Conservation (phyloP, 441 rosid genomes). For the Pelargonium myrrhifolium region DNA sequence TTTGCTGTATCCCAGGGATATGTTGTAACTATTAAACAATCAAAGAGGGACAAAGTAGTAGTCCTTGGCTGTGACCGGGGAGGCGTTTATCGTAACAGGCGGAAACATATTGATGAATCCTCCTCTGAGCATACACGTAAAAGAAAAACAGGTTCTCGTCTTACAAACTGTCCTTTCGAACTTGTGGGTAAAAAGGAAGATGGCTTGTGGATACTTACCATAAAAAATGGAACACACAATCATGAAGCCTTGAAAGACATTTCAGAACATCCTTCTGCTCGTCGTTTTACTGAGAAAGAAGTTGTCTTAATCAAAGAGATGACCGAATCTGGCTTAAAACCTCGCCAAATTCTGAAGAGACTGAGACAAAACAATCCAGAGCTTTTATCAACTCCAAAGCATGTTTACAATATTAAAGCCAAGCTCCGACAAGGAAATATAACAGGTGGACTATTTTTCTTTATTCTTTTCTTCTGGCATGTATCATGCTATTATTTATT, state of each 20-base stretch:
- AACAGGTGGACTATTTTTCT: conserved; percentile 7
- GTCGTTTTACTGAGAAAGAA: conserved; percentile 52
- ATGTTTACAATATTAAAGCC: conserved; percentile 62
- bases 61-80: conserved; percentile 67
- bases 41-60: conserved; percentile 51
- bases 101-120: conserved; percentile 7
- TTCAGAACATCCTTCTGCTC: conserved; percentile 58
- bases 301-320: conserved; percentile 45
- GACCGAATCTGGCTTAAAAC: conserved; percentile 63
- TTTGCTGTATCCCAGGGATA: conserved; percentile 52
- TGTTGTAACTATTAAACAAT: conserved; percentile 59
- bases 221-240: conserved; percentile 49
- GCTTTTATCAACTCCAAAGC: conserved; percentile 54
- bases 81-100: conserved; percentile 54
- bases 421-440: conserved; percentile 54
- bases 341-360: conserved; percentile 53
- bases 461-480: not conserved
- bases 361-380: conserved; percentile 51
- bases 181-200: conserved; percentile 54
- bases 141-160: conserved; percentile 50
- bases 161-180: conserved; percentile 62
- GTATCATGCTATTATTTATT: too few species aligned
- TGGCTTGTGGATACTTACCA: conserved; percentile 47
- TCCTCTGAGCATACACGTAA: conserved; percentile 23
- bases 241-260: conserved; percentile 53